Conservation (phyloP, 2,329 filamentous ascomycete genomes). For the Aspergillus tamarii region DNA sequence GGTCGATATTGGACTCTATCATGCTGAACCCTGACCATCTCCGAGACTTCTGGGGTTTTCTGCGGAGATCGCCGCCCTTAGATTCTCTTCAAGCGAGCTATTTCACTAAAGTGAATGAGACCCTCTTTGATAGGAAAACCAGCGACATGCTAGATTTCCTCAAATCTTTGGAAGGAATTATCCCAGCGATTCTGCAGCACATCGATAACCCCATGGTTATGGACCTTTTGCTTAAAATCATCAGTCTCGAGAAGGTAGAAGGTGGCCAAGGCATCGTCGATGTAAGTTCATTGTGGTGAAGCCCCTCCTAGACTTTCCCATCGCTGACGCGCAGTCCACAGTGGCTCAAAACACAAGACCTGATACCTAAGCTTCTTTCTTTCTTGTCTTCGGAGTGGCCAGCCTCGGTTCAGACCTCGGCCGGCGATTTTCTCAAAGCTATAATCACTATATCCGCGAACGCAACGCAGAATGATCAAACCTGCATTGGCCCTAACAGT, state of each 20-base stretch:
- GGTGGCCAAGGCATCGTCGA: slow-evolving; percentile 92
- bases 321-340: slow-evolving; percentile 38
- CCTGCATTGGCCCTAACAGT: slow-evolving; percentile 98
- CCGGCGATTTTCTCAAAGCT: slow-evolving; percentile 95
- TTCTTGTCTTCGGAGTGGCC: slow-evolving; percentile 84
- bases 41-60: slow-evolving; percentile 86
- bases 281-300: slow-evolving; percentile 55
- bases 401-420: slow-evolving; percentile 91
- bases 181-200: slow-evolving; percentile 85
- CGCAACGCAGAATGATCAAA: slow-evolving; percentile 95
- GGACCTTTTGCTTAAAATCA: slow-evolving; percentile 95
- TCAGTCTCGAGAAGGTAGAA: slow-evolving; percentile 90
- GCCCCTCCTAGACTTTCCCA: not conserved
- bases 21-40: slow-evolving; percentile 81
- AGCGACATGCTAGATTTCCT: slow-evolving; percentile 94
- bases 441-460: slow-evolving; percentile 99
- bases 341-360: slow-evolving; percentile 89
- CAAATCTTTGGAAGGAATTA: slow-evolving; percentile 78
- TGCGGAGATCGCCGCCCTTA: slow-evolving; percentile 80
- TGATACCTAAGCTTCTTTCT: slow-evolving; percentile 83
- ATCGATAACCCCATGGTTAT: slow-evolving; percentile 98
- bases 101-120: slow-evolving; percentile 98
- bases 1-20: slow-evolving; percentile 92
- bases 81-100: slow-evolving; percentile 95
- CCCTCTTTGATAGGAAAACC: slow-evolving; percentile 96